Conservation (phyloP, 192 early-diverging fungal species). For the Borealophlyctis nickersoniae region DNA sequence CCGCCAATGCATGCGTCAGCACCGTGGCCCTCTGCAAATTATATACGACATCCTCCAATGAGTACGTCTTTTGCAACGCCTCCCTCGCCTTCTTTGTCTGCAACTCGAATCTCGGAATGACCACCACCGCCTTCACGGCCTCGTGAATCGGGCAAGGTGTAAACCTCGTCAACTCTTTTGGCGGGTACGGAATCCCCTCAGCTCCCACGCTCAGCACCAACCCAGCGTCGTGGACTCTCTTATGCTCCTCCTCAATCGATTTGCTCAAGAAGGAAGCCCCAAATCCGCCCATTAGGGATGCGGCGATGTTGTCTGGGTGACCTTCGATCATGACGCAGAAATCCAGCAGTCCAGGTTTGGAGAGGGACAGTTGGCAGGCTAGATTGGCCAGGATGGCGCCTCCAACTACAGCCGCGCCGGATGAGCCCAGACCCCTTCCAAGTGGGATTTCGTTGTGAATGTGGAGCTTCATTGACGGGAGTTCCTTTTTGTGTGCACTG, state of each 20-base stretch:
- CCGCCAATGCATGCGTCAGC: slow-evolving; percentile 77
- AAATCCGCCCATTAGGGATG: slow-evolving; percentile 92
- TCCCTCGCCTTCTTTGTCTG: slow-evolving; percentile 87
- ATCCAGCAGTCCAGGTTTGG: slow-evolving; percentile 80
- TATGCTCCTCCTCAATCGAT: slow-evolving; percentile 11
- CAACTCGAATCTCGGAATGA: slow-evolving; percentile 84
- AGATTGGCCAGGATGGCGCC: slow-evolving; percentile 83
- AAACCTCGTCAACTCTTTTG: no score
- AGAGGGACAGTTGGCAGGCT: slow-evolving; percentile 64
- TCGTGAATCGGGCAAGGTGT: no score
- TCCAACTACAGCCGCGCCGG: slow-evolving; percentile 92
- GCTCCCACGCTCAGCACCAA: background rate
- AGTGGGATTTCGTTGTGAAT: slow-evolving; percentile 92
- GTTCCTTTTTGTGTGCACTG: slow-evolving; percentile 54
- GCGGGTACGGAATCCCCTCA: background rate
- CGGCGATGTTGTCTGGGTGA: slow-evolving; percentile 97
- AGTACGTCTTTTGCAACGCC: slow-evolving; percentile 76
- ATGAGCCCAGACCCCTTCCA: slow-evolving; percentile 95
- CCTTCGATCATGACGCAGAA: slow-evolving; percentile 89
- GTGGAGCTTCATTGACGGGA: slow-evolving; percentile 68
- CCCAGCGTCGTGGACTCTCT: background rate
- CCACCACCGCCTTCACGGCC: slow-evolving; percentile 35
- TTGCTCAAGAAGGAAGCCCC: slow-evolving; percentile 73
- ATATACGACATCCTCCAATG: slow-evolving; percentile 82
- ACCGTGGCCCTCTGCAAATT: slow-evolving; percentile 95